Conservation (phyloP, 148 eudicot genomes). For the Suaeda aralocaspica region DNA sequence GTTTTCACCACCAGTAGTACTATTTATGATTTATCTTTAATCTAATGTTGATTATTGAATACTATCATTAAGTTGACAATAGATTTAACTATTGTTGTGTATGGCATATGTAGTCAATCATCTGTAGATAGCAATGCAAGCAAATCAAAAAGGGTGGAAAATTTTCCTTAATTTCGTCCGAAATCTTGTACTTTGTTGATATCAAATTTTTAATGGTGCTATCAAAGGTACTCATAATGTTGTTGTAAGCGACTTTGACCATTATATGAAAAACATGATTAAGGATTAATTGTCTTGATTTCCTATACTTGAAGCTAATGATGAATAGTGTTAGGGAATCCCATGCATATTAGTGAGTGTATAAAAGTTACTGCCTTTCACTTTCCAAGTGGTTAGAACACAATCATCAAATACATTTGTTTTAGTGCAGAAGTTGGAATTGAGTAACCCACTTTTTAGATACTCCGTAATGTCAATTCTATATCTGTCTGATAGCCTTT, state of each 20-base stretch:
- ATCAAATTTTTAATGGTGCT: background rate
- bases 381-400: conserved; percentile 48
- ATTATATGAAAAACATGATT: conserved; percentile 39
- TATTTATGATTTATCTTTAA: conserved; percentile 16
- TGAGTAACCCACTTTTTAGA: conserved; percentile 39
- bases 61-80: conserved; percentile 13
- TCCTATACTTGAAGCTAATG: conserved; percentile 18
- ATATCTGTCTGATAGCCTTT: conserved; percentile 35
- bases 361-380: conserved; percentile 27
- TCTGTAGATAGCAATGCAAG: conserved; percentile 30
- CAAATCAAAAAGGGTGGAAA: conserved; percentile 11
- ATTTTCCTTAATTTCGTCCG: conserved; percentile 27
- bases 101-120: conserved; percentile 23
- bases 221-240: conserved; percentile 18
- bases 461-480: conserved; percentile 42
- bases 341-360: conserved; percentile 45
- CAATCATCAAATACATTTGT: conserved; percentile 35
- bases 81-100: conserved; percentile 29
- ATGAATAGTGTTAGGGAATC: conserved; percentile 42
- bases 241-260: background rate
- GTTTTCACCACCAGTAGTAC: conserved; percentile 19
- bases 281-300: conserved; percentile 25
- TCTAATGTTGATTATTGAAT: conserved; percentile 15
- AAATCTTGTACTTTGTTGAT: conserved; percentile 17
- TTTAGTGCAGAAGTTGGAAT: conserved; percentile 37